Conservation (phyloP, 2,329 filamentous ascomycete genomes). For the Endothia cerciana region DNA sequence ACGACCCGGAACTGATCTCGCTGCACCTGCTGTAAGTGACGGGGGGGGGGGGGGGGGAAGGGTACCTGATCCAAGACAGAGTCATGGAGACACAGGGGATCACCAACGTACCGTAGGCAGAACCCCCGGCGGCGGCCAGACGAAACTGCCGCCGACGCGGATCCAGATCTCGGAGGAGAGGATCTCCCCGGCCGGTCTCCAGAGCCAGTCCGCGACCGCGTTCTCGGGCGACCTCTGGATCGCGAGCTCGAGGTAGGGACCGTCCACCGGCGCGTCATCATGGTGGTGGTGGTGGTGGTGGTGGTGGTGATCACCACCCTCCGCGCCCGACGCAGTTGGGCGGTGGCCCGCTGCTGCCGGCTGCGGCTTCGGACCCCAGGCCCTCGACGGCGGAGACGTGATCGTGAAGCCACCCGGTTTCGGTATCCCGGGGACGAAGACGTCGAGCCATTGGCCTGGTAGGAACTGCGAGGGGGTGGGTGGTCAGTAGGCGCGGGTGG, state of each 20-base stretch:
- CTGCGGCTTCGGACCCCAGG: slow-evolving; percentile 33
- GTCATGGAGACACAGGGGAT: neutral
- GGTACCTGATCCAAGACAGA: neutral
- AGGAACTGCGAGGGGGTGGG: slow-evolving; percentile 60
- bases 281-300: too few relatives aligned
- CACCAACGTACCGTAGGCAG: slow-evolving; percentile 37
- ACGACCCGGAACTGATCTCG: too few relatives aligned
- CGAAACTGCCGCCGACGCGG: slow-evolving; percentile 79
- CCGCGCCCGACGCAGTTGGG: too few relatives aligned
- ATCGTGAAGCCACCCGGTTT: slow-evolving; percentile 88
- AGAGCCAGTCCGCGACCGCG: slow-evolving; percentile 77
- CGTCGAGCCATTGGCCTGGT: slow-evolving; percentile 88
- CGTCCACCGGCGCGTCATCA: neutral
- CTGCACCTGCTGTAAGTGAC: too few relatives aligned
- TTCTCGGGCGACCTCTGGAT: slow-evolving; percentile 74
- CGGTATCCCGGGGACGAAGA: slow-evolving; percentile 69
- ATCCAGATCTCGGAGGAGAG: slow-evolving; percentile 63
- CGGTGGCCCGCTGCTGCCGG: neutral
- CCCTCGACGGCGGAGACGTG: slow-evolving; percentile 70
- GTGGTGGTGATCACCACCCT: too few relatives aligned
- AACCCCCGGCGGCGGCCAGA: slow-evolving; percentile 68
- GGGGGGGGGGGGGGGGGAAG: neutral
- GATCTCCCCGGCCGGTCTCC: slow-evolving; percentile 60
- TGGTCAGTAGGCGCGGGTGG: slow-evolving; percentile 20
- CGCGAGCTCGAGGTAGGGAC: slow-evolving; percentile 73